Base-by-base conservation (phyloP, 2,329 filamentous ascomycete species). In the Verticillium isaacii region DNA sequence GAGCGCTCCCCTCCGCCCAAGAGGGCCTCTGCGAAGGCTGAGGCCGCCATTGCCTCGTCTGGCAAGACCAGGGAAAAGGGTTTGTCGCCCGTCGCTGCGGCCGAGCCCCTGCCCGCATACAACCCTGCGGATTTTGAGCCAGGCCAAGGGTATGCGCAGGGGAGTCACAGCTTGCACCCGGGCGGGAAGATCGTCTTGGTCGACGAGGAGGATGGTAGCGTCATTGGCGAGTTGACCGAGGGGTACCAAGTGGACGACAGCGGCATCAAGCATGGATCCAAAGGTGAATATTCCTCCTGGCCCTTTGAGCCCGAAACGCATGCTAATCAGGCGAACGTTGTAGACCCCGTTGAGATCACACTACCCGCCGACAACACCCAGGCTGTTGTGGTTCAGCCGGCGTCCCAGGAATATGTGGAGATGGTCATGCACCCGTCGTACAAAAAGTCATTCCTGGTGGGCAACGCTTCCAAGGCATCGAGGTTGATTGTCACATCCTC, bases 171-270 rank as follows among this genome's bases (percentile, higher is more conserved):
- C 69, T 79, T 80, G 4, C 73, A 69, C 61, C 82, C 87, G 60
- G 74, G 85, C 39, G 91, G 93, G 17, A 88, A 95, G 74, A 94
- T 97, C 68, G 94, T 99, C 5, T 83, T 99, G 11, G 82, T 99
- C 17, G 93, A 99, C 71, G 95, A 99, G 75, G 94, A 98, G 73
- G 91, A 99, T 76, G 95, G 95, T 59, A 96, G 92, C 68, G 91
- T 99, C 9, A 91, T 99, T 32, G 95, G 95, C 56, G 94, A 99
- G 78, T 80, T 99, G 64, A 87, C 90, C 62, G 90, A 94, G 62
- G 90, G 89, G 19, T 94, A 92, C 70, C 82, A 93, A 66, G 84
- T 94, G 17, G 93, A 97, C 71, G 86, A 93, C 66, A 81, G 85
- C 32, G 83, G 82, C 58, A 82, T 99, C 65, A 87, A 89, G 72